A percentile compares a stretch with the other conserved stretches of the same genome.
phyloP scores from a whole-genome alignment of 2,329 filamentous ascomycete genomes.

The Cercospora sp. region DNA sequence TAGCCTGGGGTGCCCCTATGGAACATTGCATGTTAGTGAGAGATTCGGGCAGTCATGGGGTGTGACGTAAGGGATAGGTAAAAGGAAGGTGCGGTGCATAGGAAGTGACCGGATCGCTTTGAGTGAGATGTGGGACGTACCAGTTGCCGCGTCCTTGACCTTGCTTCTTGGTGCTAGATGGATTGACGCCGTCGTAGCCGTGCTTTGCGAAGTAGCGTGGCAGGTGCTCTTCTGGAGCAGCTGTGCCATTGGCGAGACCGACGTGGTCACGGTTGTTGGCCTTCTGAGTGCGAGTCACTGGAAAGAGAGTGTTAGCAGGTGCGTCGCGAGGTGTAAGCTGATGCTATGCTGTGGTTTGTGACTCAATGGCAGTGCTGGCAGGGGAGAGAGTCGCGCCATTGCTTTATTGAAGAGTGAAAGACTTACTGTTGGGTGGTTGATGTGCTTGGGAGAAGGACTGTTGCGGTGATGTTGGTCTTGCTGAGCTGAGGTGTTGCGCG shows the following conservation, averaged over 20 bases:
- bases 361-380: constrained; percentile 13
- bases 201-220: constrained; percentile 93
- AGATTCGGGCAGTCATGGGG: not conserved
- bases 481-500: not conserved
- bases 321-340: not conserved
- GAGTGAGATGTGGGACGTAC: constrained; percentile 55
- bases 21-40: constrained; percentile 3
- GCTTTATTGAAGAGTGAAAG: not conserved
- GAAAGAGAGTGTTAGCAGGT: constrained; percentile 15
- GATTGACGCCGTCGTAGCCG: constrained; percentile 77
- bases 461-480: not conserved
- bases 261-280: constrained; percentile 89
- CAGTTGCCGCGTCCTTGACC: constrained; percentile 91
- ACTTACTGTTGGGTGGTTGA: constrained; percentile 12
- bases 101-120: constrained; percentile 20
- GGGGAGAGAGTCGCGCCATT: not conserved
- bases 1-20: constrained; percentile 78
- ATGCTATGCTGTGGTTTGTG: constrained; percentile 4
- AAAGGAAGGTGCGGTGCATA: constrained; percentile 1
- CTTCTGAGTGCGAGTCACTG: constrained; percentile 98
- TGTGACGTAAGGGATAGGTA: constrained; percentile 2
- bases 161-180: constrained; percentile 96
- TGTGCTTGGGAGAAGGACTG: not conserved
- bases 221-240: constrained; percentile 67
- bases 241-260: constrained; percentile 72